These are phyloP conservation scores for Chalciporus sp. DNA, from an alignment of 1,284 basidiomycete species.

Conservation along the genomic window DNA sequence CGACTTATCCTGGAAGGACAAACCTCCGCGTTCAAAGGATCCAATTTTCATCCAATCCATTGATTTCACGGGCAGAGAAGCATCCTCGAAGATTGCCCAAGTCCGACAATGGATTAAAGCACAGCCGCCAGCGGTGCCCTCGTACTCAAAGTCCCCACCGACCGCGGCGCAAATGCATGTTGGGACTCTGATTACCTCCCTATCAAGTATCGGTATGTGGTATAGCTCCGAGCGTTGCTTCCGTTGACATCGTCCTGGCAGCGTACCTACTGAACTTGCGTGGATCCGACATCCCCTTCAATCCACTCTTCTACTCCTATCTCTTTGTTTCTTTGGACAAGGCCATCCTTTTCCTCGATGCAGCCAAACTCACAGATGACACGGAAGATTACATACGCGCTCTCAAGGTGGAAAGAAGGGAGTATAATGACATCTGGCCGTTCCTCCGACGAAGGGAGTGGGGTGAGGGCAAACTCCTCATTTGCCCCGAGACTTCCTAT, in stretches of 20 bases:
- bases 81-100: slow-evolving; percentile 57
- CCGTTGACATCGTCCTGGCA: slow-evolving; percentile 17
- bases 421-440: slow-evolving; percentile 84
- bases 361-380: slow-evolving; percentile 56
- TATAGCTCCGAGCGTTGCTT: neutral
- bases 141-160: slow-evolving; percentile 61
- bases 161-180: slow-evolving; percentile 65
- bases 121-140: slow-evolving; percentile 61
- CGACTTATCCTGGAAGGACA: slow-evolving; percentile 82
- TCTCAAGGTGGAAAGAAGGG: slow-evolving; percentile 59
- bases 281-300: slow-evolving; percentile 84
- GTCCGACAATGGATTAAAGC: slow-evolving; percentile 64
- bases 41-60: slow-evolving; percentile 77
- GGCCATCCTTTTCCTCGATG: slow-evolving; percentile 72
- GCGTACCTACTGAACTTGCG: slow-evolving; percentile 47
- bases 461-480: slow-evolving; percentile 76
- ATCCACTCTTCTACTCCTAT: slow-evolving; percentile 87
- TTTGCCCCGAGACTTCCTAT: slow-evolving; percentile 72
- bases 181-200: slow-evolving; percentile 63
- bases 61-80: slow-evolving; percentile 72
- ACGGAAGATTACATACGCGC: slow-evolving; percentile 60
- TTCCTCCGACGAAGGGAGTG: slow-evolving; percentile 73
- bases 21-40: slow-evolving; percentile 67
- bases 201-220: slow-evolving; percentile 63
- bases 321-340: slow-evolving; percentile 67